Percentiles rank a stretch among this genome's conserved stretches.
These are phyloP conservation scores for Peronospora tabacina DNA, from an alignment of 352 stramenopile species.

Conservation along the genomic window DNA sequence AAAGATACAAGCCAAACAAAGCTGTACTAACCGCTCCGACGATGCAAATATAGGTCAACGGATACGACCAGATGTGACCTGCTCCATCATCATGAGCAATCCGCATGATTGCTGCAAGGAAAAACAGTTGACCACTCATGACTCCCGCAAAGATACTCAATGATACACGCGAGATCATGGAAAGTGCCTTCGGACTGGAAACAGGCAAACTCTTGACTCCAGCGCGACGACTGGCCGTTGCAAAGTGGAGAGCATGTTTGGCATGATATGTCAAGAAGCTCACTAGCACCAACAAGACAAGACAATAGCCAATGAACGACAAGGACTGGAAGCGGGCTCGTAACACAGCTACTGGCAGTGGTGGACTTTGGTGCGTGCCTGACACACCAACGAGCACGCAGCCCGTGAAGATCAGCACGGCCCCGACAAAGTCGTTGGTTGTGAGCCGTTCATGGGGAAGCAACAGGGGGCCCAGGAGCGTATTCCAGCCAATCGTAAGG, in stretches of 20 bases:
- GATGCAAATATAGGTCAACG: constrained; percentile 68
- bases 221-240: constrained; percentile 25
- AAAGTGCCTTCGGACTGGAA: constrained; percentile 23
- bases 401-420: constrained; percentile 66
- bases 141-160: constrained; percentile 61
- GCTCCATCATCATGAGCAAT: constrained; percentile 47
- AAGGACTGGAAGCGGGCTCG: constrained; percentile 42
- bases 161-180: constrained; percentile 38
- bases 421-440: constrained; percentile 68
- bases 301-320: constrained; percentile 58
- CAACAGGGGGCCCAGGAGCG: constrained; percentile 59
- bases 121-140: constrained; percentile 75
- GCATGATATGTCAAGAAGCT: constrained; percentile 50
- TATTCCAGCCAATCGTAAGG: constrained; percentile 80
- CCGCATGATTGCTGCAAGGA: constrained; percentile 58
- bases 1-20: constrained; percentile 56
- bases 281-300: constrained; percentile 32
- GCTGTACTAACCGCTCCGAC: constrained; percentile 51
- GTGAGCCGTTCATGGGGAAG: constrained; percentile 60
- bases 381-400: constrained; percentile 70
- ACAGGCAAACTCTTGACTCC: constrained; percentile 22
- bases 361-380: constrained; percentile 52
- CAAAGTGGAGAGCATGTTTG: constrained; percentile 45
- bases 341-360: constrained; percentile 56
- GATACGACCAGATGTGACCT: constrained; percentile 39